These are phyloP conservation scores for Vinca minor DNA, from an alignment of 257 asterid genomes.

Conservation along the genomic window DNA sequence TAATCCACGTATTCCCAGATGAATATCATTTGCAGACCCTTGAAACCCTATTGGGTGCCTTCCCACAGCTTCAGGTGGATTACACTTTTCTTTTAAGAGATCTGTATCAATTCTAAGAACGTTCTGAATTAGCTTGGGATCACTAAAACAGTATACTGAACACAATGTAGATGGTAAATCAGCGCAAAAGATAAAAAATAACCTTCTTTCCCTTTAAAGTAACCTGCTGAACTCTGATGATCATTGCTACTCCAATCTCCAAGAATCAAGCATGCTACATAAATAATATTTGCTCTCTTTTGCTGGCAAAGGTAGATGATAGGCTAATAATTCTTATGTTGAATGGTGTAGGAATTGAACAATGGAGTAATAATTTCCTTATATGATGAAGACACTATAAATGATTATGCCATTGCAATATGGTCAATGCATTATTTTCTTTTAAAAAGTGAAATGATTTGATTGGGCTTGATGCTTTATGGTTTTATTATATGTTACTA, in stretches of 20 bases:
- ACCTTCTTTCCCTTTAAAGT: too few relatives aligned
- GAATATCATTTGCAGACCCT: slow-evolving; percentile 97
- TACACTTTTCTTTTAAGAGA: slow-evolving; percentile 9
- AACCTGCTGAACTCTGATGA: too few relatives aligned
- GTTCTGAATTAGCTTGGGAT: neutral
- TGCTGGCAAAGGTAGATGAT: neutral
- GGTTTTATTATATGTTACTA: too few relatives aligned
- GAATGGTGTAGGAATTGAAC: neutral
- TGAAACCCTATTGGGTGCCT: slow-evolving; percentile 85
- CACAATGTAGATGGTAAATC: neutral
- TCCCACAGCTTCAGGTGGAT: slow-evolving; percentile 97
- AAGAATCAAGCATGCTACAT: neutral
- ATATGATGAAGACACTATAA: neutral
- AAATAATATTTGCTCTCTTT: neutral
- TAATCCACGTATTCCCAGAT: slow-evolving; percentile 97
- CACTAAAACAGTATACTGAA: neutral
- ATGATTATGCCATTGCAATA: neutral
- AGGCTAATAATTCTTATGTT: neutral
- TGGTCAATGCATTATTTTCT: neutral
- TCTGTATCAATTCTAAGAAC: neutral
- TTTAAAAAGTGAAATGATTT: neutral
- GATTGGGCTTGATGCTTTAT: neutral
- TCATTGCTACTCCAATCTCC: neutral
- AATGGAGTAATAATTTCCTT: neutral
- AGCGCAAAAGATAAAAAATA: neutral